These are phyloP conservation scores for Hawksworthiomyces lignivorus DNA, from an alignment of 2,329 filamentous ascomycete species.

Conservation along the genomic window DNA sequence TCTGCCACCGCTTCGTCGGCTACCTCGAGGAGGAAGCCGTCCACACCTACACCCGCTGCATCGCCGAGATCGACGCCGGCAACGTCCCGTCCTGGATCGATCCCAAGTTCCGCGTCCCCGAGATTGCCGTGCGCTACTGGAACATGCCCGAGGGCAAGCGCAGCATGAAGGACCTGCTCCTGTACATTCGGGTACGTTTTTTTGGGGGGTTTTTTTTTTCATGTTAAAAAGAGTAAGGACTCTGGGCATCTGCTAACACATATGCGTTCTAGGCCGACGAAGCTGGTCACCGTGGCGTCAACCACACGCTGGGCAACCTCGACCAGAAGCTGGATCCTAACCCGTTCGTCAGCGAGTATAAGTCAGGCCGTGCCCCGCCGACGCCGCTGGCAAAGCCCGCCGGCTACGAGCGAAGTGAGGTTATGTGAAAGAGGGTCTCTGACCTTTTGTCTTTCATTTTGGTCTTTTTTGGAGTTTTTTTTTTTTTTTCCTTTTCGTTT, in stretches of 20 bases:
- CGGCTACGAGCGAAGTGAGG: constrained; percentile 79
- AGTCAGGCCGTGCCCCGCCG: constrained; percentile 57
- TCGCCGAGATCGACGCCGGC: constrained; percentile 81
- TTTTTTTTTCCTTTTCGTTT: background rate
- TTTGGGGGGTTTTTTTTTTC: background rate
- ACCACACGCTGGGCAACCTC: constrained; percentile 88
- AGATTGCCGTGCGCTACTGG: constrained; percentile 90
- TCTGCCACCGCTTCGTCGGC: constrained; percentile 90
- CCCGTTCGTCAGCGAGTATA: constrained; percentile 80
- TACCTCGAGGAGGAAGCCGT: constrained; percentile 98
- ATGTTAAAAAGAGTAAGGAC: too few relatives aligned
- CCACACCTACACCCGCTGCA: constrained; percentile 84
- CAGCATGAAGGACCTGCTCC: constrained; percentile 76
- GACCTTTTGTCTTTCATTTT: too few relatives aligned
- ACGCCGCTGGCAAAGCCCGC: constrained; percentile 56
- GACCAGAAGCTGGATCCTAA: constrained; percentile 83
- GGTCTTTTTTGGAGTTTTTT: background rate
- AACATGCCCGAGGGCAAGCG: constrained; percentile 78
- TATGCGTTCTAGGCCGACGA: constrained; percentile 51
- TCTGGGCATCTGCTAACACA: too few relatives aligned
- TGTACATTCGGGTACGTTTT: constrained; percentile 76
- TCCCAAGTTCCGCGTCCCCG: constrained; percentile 64
- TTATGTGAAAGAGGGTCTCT: constrained; percentile 43
- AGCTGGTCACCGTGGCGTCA: constrained; percentile 85
- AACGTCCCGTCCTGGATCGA: constrained; percentile 72